Conservation (phyloP, 495 filamentous ascomycete genomes). For the Penicillium fimorum region DNA sequence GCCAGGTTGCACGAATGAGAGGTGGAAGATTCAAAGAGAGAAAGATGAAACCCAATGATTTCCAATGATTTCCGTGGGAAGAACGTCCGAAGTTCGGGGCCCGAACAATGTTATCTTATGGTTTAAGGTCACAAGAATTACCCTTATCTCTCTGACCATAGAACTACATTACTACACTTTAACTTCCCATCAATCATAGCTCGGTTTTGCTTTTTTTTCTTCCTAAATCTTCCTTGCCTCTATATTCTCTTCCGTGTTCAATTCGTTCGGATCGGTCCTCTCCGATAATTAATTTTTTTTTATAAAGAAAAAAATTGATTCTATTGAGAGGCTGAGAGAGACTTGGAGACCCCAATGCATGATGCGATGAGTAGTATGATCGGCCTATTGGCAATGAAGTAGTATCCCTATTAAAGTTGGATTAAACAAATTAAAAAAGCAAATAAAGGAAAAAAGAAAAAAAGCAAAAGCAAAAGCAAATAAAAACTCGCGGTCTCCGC, state of each 20-base stretch:
- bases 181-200: constrained; percentile 4
- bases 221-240: constrained; percentile 12
- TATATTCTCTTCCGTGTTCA: background rate
- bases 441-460: background rate
- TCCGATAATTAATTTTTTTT: constrained; percentile 14
- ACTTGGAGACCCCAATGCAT: background rate
- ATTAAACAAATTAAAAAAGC: background rate
- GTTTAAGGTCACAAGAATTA: constrained; percentile 42
- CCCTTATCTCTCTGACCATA: constrained; percentile 31
- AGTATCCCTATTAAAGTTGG: background rate
- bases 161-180: background rate
- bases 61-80: constrained; percentile 22
- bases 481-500: constrained; percentile 9
- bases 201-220: background rate
- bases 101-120: constrained; percentile 35
- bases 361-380: constrained; percentile 6
- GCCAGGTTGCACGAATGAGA: constrained; percentile 5
- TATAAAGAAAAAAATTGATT: background rate
- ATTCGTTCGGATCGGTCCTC: constrained; percentile 28
- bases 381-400: background rate
- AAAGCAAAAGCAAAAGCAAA: background rate
- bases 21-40: background rate
- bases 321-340: background rate
- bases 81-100: constrained; percentile 42
- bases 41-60: constrained; percentile 4